Evolutionary conservation across 371 early-diverging fungal species (phyloP), one percentile per base, ranked within the genome.

Genomic region (Mucor piriformis): DNA sequence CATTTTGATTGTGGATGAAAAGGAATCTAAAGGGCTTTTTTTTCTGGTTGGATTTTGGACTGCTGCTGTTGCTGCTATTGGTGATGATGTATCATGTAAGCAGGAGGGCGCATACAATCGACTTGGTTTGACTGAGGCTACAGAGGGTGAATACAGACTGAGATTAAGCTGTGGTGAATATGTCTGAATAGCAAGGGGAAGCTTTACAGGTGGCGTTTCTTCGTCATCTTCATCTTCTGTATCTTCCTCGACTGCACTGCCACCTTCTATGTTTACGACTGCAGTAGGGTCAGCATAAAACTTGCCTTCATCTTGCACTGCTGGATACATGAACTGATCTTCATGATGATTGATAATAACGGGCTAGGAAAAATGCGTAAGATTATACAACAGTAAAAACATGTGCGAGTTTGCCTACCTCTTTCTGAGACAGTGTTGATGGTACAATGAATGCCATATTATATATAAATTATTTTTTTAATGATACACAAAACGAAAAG

Each of bases 151-250:
- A 18, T 50, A 44, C 16, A 60, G 47, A 16, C 40, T 51, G 0
- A 57, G 23, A 44, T 56, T 47, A 12, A 63, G 23, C 38, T 63
- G 63, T 12, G 63, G 63, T 4, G 47, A 57, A 32, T 63, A 63
- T 0, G 63, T 56, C 32, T 63, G 44, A 10, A 62, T 50, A 25
- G 43, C n/a, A n/a, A 47, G 50, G 29, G 47, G 44, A 59, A 34
- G 24, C 15, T 29, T 29, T 46, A 34, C 33, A 34, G 56, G 44
- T 21, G 23, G 34, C 38, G 23, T 24, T 37, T 21, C 10, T 38
- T 12, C 18, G 23, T 21, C n/a, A 42, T 18, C 34, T 16, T 16
- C 46, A 23, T 21, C 27, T 48, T 24, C 48, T n/a, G 48, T 13
- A 27, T n/a, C 48, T 29, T 29, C 29, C 8, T 29, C 29, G 4